Conservation (phyloP, 345 rosid species). For the Eutrema yunnanense region DNA sequence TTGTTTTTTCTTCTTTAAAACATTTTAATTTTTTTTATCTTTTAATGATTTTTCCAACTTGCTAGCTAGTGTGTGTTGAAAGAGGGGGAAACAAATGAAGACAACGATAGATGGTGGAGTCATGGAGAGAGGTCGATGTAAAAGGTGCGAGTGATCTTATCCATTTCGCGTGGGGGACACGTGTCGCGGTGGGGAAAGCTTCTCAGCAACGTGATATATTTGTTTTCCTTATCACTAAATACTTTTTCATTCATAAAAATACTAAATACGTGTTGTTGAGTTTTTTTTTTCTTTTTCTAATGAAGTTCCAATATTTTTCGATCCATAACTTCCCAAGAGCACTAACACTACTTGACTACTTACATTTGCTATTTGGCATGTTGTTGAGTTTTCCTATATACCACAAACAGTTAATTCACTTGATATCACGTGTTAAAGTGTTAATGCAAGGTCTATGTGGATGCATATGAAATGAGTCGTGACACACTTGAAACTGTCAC, state of each 20-base stretch:
- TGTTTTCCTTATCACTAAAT: constrained; percentile 14
- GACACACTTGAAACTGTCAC: not conserved
- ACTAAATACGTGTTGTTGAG: too few relatives aligned
- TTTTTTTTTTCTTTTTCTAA: too few relatives aligned
- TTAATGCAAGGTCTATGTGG: not conserved
- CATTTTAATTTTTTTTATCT: not conserved
- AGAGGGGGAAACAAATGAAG: not conserved
- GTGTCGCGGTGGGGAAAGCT: constrained; percentile 27
- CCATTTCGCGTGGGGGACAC: constrained; percentile 26
- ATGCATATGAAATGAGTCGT: not conserved
- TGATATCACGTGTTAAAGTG: not conserved
- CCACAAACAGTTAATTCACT: not conserved
- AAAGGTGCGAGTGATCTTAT: constrained; percentile 23
- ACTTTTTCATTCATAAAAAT: not conserved
- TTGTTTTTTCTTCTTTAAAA: not conserved
- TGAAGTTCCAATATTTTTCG: too few relatives aligned
- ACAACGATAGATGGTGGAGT: constrained; percentile 14
- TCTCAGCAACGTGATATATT: constrained; percentile 1
- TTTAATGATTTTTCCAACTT: not conserved
- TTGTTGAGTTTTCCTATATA: not conserved
- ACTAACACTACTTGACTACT: not conserved
- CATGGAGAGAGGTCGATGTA: not conserved
- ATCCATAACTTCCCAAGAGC: too few relatives aligned
- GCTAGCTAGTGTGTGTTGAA: not conserved
- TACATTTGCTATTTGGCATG: not conserved